Evolutionary conservation across 2,329 filamentous ascomycete genomes (phyloP), one percentile per base, ranked within the genome.

Genomic region (Mariannaea sp.): DNA sequence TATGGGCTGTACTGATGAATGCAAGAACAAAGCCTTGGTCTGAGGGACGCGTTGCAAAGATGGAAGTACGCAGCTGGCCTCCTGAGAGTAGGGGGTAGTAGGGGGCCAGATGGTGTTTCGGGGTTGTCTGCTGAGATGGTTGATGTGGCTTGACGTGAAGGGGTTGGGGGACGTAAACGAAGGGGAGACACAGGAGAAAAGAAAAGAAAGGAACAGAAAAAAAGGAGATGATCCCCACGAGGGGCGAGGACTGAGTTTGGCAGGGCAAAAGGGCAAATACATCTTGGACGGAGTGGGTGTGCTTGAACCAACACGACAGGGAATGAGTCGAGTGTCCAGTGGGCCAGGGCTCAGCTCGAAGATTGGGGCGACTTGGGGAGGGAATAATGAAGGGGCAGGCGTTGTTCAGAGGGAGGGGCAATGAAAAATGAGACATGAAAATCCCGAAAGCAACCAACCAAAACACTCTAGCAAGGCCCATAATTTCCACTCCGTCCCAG

Each of bases 41-140:
- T 32, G 45, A 47, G 43, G 46, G 49, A 62, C 60, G 62, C 64
- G 59, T 58, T 49, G 56, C 47, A 30, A 33, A 49, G 46, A 55
- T 49, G 53, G n/a, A 55, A 54, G 44, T 49, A 43, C 35, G 49
- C 46, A 33, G 55, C 59, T 53, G 60, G 64, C 35, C n/a, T n/a
- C n/a, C n/a, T n/a, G n/a, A n/a, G n/a, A n/a, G n/a, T n/a, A n/a
- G n/a, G n/a, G n/a, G n/a, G n/a, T n/a, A 59, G 62, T 45, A 62
- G 38, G 60, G 61, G 60, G 59, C 62, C 41, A 61, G 56, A 53
- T 52, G 56, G 54, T 67, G 64, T 66, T 67, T 65, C 64, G 65
- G 64, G 59, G 59, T 64, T 51, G 33, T 56, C 51, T 53, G 53
- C 45, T 58, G 58, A 59, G 22, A 30, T 65, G 60, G 63, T 59